phyloP scores from a whole-genome alignment of 768 basidiomycete genomes.

The Boletus vinaceobasis region DNA sequence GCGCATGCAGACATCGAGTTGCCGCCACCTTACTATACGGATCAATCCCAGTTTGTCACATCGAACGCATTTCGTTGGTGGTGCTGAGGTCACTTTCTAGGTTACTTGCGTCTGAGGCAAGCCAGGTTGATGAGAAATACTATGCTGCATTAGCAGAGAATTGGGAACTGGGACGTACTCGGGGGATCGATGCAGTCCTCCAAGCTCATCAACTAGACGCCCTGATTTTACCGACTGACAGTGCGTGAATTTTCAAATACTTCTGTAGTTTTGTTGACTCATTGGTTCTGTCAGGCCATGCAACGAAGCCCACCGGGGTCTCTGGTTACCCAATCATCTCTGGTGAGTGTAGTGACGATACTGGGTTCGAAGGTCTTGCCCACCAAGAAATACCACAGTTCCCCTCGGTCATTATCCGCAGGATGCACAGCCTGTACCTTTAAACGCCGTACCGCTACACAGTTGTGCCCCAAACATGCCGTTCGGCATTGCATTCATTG shows the following conservation, averaged over 20 bases:
- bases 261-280: not conserved
- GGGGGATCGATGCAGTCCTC: slow-evolving; percentile 54
- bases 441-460: slow-evolving; percentile 41
- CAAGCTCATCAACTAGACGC: slow-evolving; percentile 48
- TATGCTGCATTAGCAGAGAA: slow-evolving; percentile 45
- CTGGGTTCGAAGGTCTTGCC: not conserved
- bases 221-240: slow-evolving; percentile 45
- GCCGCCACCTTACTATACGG: slow-evolving; percentile 32
- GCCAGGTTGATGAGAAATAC: slow-evolving; percentile 38
- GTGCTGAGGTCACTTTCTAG: slow-evolving; percentile 13
- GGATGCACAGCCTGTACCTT: slow-evolving; percentile 37
- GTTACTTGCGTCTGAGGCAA: slow-evolving; percentile 23
- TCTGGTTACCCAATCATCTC: slow-evolving; percentile 67
- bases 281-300: slow-evolving; percentile 17
- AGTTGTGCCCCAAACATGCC: slow-evolving; percentile 45
- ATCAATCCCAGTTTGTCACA: slow-evolving; percentile 34
- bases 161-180: slow-evolving; percentile 46
- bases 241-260: slow-evolving; percentile 15
- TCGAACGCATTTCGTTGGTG: not conserved
- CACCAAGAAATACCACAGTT: slow-evolving; percentile 30
- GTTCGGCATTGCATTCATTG: slow-evolving; percentile 60
- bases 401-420: slow-evolving; percentile 60
- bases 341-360: slow-evolving; percentile 35
- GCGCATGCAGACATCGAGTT: slow-evolving; percentile 48
- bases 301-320: slow-evolving; percentile 42